These are phyloP conservation scores for Yamadazyma songkhlaensis DNA, from an alignment of 1,139 yeast species.

Conservation along the genomic window DNA sequence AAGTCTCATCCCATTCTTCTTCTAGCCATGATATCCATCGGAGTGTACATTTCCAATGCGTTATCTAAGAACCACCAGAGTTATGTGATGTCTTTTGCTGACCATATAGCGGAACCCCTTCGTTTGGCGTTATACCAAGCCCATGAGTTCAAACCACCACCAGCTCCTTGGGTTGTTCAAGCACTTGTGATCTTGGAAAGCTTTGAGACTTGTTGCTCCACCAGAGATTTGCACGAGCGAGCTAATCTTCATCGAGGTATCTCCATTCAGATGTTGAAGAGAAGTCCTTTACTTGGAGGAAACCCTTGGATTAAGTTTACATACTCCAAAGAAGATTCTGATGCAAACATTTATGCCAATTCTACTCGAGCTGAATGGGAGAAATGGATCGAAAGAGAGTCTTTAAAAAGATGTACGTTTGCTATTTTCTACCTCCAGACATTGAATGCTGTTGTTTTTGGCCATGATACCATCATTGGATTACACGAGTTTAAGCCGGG, in stretches of 20 bases:
- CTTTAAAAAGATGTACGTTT: constrained; percentile 72
- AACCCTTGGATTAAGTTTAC: constrained; percentile 37
- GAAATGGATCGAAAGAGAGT: constrained; percentile 76
- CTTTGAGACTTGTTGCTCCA: constrained; percentile 63
- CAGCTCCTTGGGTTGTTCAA: constrained; percentile 66
- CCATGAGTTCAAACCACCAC: constrained; percentile 58
- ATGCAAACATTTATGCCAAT: constrained; percentile 8
- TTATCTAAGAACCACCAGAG: constrained; percentile 19
- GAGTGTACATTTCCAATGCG: constrained; percentile 33
- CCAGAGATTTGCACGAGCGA: constrained; percentile 64
- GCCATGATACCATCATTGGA: constrained; percentile 62
- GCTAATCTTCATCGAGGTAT: constrained; percentile 79
- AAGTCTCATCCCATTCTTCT: constrained; percentile 52
- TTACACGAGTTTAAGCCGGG: constrained; percentile 27
- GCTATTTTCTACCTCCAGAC: constrained; percentile 81
- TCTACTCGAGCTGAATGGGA: constrained; percentile 17
- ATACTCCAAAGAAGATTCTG: constrained; percentile 3
- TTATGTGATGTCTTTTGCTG: constrained; percentile 16
- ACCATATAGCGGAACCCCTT: constrained; percentile 55
- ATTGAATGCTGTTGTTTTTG: constrained; percentile 75
- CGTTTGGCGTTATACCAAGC: constrained; percentile 61
- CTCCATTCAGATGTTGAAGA: constrained; percentile 64
- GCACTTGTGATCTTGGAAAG: constrained; percentile 60
- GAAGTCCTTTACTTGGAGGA: constrained; percentile 74
- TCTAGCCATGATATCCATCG: constrained; percentile 58